Evolutionary conservation across 129 eudicot genomes (phyloP), one percentile per base, ranked within the genome.

Genomic region (Arctium lappa): DNA sequence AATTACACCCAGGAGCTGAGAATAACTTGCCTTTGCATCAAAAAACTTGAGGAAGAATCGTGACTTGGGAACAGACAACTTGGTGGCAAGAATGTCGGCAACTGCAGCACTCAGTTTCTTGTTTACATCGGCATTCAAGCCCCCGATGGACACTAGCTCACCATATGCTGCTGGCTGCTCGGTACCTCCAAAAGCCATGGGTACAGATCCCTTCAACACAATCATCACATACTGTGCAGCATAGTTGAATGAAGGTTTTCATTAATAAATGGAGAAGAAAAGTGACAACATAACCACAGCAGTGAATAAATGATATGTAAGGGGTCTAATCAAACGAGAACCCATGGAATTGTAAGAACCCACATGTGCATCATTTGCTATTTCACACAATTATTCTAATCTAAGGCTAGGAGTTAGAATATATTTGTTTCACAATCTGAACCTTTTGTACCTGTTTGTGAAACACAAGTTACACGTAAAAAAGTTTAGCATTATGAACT

Each of bases 151-250:
- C 2, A 91, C 89, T 70, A 93, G 79, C 83, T 93, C 97, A 27
- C 95, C 97, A 79, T 82, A 93, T 5, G 95, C 97, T 46, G 97
- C 89, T 22, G 93, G 95, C 90, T 93, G 85, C 87, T 93, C 93
- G n/a, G 91, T 88, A 56, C 97, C 97, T 46, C 93, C 97, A 83
- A 91, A 93, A 31, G 97, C 63, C 32, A 93, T 86, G 9, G 97
- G 95, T 30, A 93, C 87, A 50, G 97, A 91, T 39, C 97, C 97
- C 80, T 91, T 93, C 85, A 93, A 32, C 77, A 91, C 92, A 69
- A 93, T 83, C 97, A 93, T 93, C 82, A 93, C 97, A 86, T 93
- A 93, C 95, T 93, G 95, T 76, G 79, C 56, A 33, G 3, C 31
- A 13, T 66, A 66, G 15, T 46, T 46, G 12, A 11, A 11, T 4